These are phyloP conservation scores for Emergomyces pasteurianus DNA, from an alignment of 2,329 filamentous ascomycete genomes.

Conservation along the genomic window DNA sequence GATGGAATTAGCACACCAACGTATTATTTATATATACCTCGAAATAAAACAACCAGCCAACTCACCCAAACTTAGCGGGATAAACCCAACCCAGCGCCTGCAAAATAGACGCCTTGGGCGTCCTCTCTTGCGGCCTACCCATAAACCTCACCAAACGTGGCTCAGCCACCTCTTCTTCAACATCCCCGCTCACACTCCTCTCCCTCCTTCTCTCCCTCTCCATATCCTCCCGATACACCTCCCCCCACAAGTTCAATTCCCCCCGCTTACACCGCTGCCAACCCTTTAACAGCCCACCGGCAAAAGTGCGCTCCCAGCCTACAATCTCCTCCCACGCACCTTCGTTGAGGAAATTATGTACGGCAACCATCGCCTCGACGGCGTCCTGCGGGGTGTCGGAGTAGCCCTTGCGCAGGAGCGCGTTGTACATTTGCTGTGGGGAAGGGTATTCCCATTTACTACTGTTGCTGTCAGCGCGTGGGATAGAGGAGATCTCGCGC, in stretches of 20 bases:
- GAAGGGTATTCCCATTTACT: constrained; percentile 86
- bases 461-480: constrained; percentile 64
- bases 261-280: constrained; percentile 65
- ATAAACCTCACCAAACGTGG: constrained; percentile 79
- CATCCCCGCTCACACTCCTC: constrained; percentile 4
- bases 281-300: constrained; percentile 56
- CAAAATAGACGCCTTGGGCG: constrained; percentile 78
- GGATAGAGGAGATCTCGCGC: constrained; percentile 80
- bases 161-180: constrained; percentile 27
- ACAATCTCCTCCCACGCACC: constrained; percentile 94
- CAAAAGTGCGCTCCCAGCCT: constrained; percentile 83
- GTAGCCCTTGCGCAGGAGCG: constrained; percentile 88
- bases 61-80: constrained; percentile 65
- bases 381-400: constrained; percentile 87
- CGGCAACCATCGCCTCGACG: constrained; percentile 91
- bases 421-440: constrained; percentile 99
- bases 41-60: constrained; percentile 9
- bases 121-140: constrained; percentile 77
- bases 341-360: constrained; percentile 97
- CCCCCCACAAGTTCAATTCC: constrained; percentile 51
- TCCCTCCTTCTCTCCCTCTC: constrained; percentile 15
- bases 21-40: not conserved
- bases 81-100: constrained; percentile 69
- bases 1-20: not conserved
- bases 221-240: constrained; percentile 40